Percentiles rank a stretch among this genome's conserved stretches.
These are phyloP conservation scores for Rusavskia elegans DNA, from an alignment of 495 filamentous ascomycete genomes.

Conservation along the genomic window DNA sequence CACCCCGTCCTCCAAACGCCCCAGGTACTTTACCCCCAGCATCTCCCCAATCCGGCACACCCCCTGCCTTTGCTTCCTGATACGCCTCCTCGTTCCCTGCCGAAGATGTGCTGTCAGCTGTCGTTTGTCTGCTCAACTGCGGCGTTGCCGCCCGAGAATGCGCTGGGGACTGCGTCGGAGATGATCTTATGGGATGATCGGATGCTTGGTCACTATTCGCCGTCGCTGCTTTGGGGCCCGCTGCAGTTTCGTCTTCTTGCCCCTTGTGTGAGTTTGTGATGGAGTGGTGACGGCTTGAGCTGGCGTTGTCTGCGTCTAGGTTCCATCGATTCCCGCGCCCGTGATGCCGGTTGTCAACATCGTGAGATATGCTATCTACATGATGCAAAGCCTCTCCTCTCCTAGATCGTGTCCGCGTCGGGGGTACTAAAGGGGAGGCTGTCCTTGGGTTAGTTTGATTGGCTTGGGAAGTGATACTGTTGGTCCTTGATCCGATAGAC, in stretches of 20 bases:
- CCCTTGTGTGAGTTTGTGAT: too few relatives aligned
- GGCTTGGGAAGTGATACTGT: background rate
- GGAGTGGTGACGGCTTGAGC: too few relatives aligned
- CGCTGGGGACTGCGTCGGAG: background rate
- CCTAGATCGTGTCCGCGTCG: too few relatives aligned
- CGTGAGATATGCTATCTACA: too few relatives aligned
- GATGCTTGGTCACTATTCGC: background rate
- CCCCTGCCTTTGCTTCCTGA: background rate
- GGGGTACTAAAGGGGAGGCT: too few relatives aligned
- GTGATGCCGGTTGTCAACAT: too few relatives aligned
- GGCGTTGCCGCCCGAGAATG: background rate
- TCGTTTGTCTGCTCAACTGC: background rate
- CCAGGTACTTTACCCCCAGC: background rate
- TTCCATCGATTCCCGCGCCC: too few relatives aligned
- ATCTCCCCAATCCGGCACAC: background rate
- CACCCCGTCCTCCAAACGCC: background rate
- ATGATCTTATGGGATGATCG: background rate
- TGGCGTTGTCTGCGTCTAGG: too few relatives aligned
- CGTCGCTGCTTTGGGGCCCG: background rate
- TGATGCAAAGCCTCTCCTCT: too few relatives aligned
- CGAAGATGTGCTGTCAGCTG: background rate
- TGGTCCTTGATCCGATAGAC: background rate
- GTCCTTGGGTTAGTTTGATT: background rate
- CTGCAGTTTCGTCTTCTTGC: too few relatives aligned
- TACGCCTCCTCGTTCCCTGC: background rate